Base-by-base conservation (phyloP, 2,329 filamentous ascomycete species). In the Byssoonygena ceratinophila region DNA sequence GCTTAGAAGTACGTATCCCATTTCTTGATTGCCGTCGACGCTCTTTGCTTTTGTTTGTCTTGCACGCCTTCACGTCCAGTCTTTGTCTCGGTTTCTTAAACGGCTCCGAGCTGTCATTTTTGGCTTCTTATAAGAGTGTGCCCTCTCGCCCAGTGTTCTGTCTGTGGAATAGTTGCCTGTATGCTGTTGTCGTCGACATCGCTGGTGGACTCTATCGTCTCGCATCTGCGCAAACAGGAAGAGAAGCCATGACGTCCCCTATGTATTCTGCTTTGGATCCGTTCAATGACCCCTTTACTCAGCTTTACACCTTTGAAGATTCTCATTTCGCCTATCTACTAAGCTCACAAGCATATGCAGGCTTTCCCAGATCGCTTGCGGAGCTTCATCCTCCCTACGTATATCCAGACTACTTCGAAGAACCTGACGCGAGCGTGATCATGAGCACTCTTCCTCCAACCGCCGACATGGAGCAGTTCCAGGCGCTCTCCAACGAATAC, bases 401-500 rank as follows among this genome's bases (percentile, higher is more conserved):
- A 3, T 49, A 40, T 36, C 36, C 46, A 9, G 20, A 31, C 16
- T 49, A 29, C 46, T 27, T 49, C 32, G 44, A 46, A 25, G 27
- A 46, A 5, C 32, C 34, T 6, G 20, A 29, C 14, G 5, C 36
- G n/a, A 41, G 3, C 36, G 14, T 48, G n/a, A 31, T 31, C n/a
- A 49, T 49, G 48, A 27, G 27, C n/a, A 31, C 52, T 44, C 49
- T 55, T 40, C 71, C 72, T 68, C 66, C 66, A 8, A 60, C 70
- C 47, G 77, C 81, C 52, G 79, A 82, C 59, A 71, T 81, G 63
- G 78, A 79, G 58, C 73, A 78, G 53, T 72, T 82, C 64, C 80
- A 83, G 69, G 76, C 79, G 64, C 70, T 82, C 56, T 82, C 79
- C 59, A 78, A 78, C 63, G 72, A 76, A 54, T 83, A 78, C 59